A percentile compares a stretch with the other conserved stretches of the same genome.
phyloP scores from a whole-genome alignment of 176 grass and related monocot species.

The Phoenix dactylifera region DNA sequence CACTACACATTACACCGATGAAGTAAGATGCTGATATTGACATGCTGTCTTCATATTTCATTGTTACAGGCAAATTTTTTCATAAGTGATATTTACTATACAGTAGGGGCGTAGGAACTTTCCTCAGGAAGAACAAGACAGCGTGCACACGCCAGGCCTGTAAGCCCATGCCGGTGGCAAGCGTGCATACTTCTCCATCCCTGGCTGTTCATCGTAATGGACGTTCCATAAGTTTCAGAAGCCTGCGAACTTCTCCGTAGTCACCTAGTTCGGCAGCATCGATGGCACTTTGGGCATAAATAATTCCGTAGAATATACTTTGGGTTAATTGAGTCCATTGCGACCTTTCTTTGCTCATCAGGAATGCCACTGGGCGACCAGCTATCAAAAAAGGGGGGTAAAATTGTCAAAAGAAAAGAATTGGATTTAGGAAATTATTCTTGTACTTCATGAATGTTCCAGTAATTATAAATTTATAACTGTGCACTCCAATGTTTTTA shows the following conservation, averaged over 20 bases:
- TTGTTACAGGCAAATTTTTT: too few species aligned
- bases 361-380: constrained; percentile 44
- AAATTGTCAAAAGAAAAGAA: too few species aligned
- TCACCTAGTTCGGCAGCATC: constrained; percentile 69
- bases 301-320: constrained; percentile 90
- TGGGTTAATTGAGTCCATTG: constrained; percentile 75
- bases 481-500: too few species aligned
- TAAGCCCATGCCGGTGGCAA: constrained; percentile 94
- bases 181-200: constrained; percentile 88
- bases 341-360: constrained; percentile 60
- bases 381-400: constrained; percentile 10
- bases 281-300: constrained; percentile 78
- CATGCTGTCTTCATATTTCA: too few species aligned
- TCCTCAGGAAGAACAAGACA: constrained; percentile 88
- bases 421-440: too few species aligned
- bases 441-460: too few species aligned
- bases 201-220: constrained; percentile 74
- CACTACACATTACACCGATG: too few species aligned
- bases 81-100: too few species aligned
- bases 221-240: constrained; percentile 67
- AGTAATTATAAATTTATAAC: too few species aligned
- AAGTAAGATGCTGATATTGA: too few species aligned
- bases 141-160: constrained; percentile 92
- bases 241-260: constrained; percentile 49
- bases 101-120: too few species aligned